Evolutionary conservation across 768 basidiomycete species (phyloP), one percentile per base, ranked within the genome.

Genomic region (Suillus luteus): DNA sequence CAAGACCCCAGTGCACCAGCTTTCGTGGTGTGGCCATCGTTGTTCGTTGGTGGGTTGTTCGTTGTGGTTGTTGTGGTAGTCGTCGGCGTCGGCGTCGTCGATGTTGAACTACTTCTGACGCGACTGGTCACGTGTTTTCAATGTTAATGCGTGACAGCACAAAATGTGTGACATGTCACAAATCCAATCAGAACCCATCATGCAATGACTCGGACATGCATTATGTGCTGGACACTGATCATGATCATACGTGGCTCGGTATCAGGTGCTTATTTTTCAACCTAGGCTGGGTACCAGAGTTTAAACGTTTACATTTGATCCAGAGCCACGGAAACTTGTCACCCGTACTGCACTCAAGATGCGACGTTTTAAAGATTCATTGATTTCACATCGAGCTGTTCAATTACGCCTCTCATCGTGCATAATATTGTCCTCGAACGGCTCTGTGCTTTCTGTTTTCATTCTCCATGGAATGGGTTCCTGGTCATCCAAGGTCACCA

Each of bases 1-100:
- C 77, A 4, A 79, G 73, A 24, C 80, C 81, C 85, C 85, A 88
- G 63, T 85, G 84, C 0, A 85, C 84, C 27, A 76, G 73, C 69
- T 82, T 83, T 70, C 75, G 80, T 8, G 82, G 80, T 49, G 80
- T 82, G 48, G 69, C 57, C 66, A 75, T 73, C 62, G 14, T 24
- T 5, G 22, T 15, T 57, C 15, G 37, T 27, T 27, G 24, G 55
- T 38, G 38, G 37, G 2, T 19, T 62, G 22, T 17, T 33, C 7
- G 6, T 46, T 57, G 46, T 17, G 19, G 24, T 27, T 27, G 12
- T 40, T 40, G 58, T 27, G 27, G 12, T 40, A 14, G 58, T 38
- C 22, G 38, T 37, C 2, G n/a, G 4, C 15, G 60, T 61, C 37
- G 35, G 15, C 35, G 48, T 51, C 59, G 41, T 55, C 31, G 59